Base-by-base conservation (phyloP, 257 asterid genomes). In the Rhazya stricta region DNA sequence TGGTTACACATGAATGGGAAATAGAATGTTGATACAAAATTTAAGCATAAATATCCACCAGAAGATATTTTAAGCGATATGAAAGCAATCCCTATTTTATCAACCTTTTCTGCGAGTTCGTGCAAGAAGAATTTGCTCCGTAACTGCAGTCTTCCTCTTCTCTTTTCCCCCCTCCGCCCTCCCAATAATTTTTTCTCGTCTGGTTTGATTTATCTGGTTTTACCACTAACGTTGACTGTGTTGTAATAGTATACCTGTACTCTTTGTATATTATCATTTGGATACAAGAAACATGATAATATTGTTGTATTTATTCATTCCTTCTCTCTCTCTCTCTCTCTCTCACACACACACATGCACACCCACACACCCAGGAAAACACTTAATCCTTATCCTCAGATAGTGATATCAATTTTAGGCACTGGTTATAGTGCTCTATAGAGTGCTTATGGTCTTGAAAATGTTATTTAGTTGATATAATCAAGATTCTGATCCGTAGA, bases 311-410 rank as follows among this genome's bases (percentile, higher is more conserved):
- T 7, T 39, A n/a, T 0, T 25, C 21, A 23, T 41, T 27, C 72
- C 5, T 41, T 39, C 29, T 58, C 66, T 58, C 53, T 67, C 72
- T 5, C 72, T 67, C 46, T 58, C 66, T 58, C 53, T 67, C 72
- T 5, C 72, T 67, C 48, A 0, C 13, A 7, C 41, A 32, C 67
- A 13, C 9, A 29, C 67, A 13, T n/a, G n/a, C 19, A 27, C 34
- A 6, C 7, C 0, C 65, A 58, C 19, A 27, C 19, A 3, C 0
- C 2, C 37, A 27, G 9, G 10, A 1, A 12, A 27, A 58, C 36
- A 27, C 19, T 27, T 51, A 32, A 71, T 21, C 62, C 53, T 21
- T 21, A 23, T 56, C 13, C 16, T 32, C 16, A 1, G 39, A 45
- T 30, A 70, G 32, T 46, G 3, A 74, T 46, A 7, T 8, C 9